A percentile compares a stretch with the other conserved stretches of the same genome.
Evolutionary conservation across 2,329 filamentous ascomycete species (phyloP).

Genomic region (Exophiala viscosa): DNA sequence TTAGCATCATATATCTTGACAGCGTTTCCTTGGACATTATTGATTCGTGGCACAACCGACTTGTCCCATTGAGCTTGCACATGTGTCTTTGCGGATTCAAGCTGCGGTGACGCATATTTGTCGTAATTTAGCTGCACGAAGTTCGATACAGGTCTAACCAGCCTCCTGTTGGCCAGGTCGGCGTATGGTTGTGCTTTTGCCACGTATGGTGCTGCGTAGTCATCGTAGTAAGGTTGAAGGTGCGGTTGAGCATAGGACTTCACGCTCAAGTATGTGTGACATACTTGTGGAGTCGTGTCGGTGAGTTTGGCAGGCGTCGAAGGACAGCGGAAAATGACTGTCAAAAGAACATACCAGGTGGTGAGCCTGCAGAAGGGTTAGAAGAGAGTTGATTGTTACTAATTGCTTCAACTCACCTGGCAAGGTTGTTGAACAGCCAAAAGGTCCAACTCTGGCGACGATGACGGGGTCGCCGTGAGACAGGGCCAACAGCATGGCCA

Average conservation of each 20-base stretch:
- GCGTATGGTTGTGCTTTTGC: slow-evolving; percentile 71
- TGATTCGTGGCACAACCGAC: slow-evolving; percentile 70
- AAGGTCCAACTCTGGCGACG: slow-evolving; percentile 24
- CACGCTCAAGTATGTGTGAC: slow-evolving; percentile 71
- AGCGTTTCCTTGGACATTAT: slow-evolving; percentile 59
- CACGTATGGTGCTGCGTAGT: slow-evolving; percentile 80
- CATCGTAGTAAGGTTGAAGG: slow-evolving; percentile 77
- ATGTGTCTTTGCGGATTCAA: slow-evolving; percentile 64
- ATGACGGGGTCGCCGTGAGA: neutral
- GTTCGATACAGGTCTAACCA: slow-evolving; percentile 65
- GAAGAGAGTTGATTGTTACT: neutral
- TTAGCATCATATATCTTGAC: slow-evolving; percentile 65
- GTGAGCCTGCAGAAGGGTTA: slow-evolving; percentile 54
- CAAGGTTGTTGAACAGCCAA: slow-evolving; percentile 44
- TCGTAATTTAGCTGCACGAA: slow-evolving; percentile 60
- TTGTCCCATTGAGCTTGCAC: slow-evolving; percentile 72
- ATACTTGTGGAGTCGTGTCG: slow-evolving; percentile 69
- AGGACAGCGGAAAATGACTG: slow-evolving; percentile 78
- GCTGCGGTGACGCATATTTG: slow-evolving; percentile 70
- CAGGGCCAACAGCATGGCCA: slow-evolving; percentile 19
- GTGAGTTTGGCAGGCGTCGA: slow-evolving; percentile 63
- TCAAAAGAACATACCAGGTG: slow-evolving; percentile 83
- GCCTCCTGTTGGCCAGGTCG: slow-evolving; percentile 51
- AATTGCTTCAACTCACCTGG: slow-evolving; percentile 48
- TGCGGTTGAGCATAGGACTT: slow-evolving; percentile 68